phyloP scores from a whole-genome alignment of 805 yeast genomes.

The Phaffomyces thermotolerans region DNA sequence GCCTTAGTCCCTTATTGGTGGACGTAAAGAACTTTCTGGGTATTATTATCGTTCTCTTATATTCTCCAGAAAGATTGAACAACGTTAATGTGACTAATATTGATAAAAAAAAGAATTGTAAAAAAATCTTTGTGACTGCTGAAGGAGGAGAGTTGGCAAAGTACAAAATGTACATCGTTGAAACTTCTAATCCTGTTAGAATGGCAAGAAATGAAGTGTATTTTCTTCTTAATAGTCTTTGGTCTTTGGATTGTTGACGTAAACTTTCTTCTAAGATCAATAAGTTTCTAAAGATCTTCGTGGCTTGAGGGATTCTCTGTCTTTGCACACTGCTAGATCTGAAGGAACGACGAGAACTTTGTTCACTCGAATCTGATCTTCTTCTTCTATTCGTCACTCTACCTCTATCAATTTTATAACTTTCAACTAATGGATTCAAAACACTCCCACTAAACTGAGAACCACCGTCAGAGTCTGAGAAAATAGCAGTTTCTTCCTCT shows the following conservation, averaged over 20 bases:
- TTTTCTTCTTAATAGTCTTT: conserved; percentile 50
- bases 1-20: conserved; percentile 86
- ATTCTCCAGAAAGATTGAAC: conserved; percentile 86
- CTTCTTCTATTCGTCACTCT: conserved; percentile 13
- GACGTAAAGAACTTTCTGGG: conserved; percentile 73
- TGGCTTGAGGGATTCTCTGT: conserved; percentile 39
- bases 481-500: conserved; percentile 24
- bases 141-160: conserved; percentile 32
- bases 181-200: conserved; percentile 34
- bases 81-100: conserved; percentile 61
- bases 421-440: not conserved
- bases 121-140: conserved; percentile 30
- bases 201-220: conserved; percentile 33
- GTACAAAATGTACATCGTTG: conserved; percentile 33
- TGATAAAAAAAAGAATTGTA: conserved; percentile 52
- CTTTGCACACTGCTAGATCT: conserved; percentile 20
- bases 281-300: conserved; percentile 74
- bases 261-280: conserved; percentile 80
- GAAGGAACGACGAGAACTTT: conserved; percentile 16
- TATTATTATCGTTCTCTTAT: conserved; percentile 71
- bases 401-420: conserved; percentile 4
- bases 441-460: conserved; percentile 15
- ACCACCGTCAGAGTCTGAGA: conserved; percentile 26
- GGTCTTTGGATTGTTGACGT: conserved; percentile 72
- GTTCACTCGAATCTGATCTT: conserved; percentile 22